Conservation (phyloP, 306 rosid genomes). For the Cucumis sativus region Cucumber_9930_V3 NC_026661.2:4791001-4791500, state of each 20-base stretch:
- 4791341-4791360: not conserved
- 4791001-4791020: constrained; percentile 84
- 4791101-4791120: constrained; percentile 75
- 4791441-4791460: not conserved
- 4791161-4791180: not conserved
- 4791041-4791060: constrained; percentile 31
- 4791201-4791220: not conserved
- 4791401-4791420: not conserved
- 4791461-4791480: not conserved
- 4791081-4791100: constrained; percentile 59
- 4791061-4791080: constrained; percentile 49
- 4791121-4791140: constrained; percentile 68
- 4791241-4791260: not conserved
- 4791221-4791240: not conserved
- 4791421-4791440: not conserved
- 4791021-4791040: constrained; percentile 72
- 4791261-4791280: not conserved
- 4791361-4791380: not conserved
- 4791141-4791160: not conserved
- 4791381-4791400: not conserved
- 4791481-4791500: not conserved
- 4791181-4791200: not conserved
- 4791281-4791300: not conserved
- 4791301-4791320: not conserved
- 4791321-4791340: not conserved